These are phyloP conservation scores for Herpetomonas muscarum DNA, from an alignment of 208 protist genomes.

Conservation along the genomic window DNA sequence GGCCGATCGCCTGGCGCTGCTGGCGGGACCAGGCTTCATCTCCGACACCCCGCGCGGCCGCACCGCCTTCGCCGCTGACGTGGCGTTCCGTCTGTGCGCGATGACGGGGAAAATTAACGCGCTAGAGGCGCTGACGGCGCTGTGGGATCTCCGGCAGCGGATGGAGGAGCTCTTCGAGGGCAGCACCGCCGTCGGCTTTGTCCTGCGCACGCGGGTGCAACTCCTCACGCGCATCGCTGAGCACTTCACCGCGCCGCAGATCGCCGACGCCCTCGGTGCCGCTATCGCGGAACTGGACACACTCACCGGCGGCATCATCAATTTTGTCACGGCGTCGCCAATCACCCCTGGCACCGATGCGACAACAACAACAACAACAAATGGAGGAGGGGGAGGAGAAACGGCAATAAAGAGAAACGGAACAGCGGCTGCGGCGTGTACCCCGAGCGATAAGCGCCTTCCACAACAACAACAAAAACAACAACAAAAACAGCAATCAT, in stretches of 20 bases:
- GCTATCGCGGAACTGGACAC: slow-evolving; percentile 31
- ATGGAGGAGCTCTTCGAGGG: slow-evolving; percentile 25
- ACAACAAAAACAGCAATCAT: slow-evolving; percentile 1
- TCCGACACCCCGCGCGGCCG: slow-evolving; percentile 19
- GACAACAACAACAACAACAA: not conserved
- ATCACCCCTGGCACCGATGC: not conserved
- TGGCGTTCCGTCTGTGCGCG: slow-evolving; percentile 23
- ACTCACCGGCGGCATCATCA: slow-evolving; percentile 27
- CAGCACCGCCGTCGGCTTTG: slow-evolving; percentile 25
- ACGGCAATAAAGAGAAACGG: too few relatives aligned
- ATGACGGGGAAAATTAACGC: slow-evolving; percentile 31
- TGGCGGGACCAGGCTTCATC: not conserved
- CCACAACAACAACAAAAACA: not conserved
- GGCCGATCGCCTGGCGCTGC: not conserved
- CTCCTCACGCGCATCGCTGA: slow-evolving; percentile 26
- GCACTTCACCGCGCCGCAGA: slow-evolving; percentile 25
- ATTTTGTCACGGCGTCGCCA: slow-evolving; percentile 7
- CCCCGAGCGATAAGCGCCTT: too few relatives aligned
- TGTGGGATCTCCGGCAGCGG: slow-evolving; percentile 33
- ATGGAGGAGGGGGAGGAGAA: too few relatives aligned
- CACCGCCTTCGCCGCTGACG: slow-evolving; percentile 17
- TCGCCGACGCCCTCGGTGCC: slow-evolving; percentile 25
- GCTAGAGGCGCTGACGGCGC: slow-evolving; percentile 28
- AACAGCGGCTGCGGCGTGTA: too few relatives aligned
- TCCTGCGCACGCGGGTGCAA: slow-evolving; percentile 28